These are phyloP conservation scores for Malania oleifera DNA, from an alignment of 164 flowering plant genomes.

Conservation along the genomic window DNA sequence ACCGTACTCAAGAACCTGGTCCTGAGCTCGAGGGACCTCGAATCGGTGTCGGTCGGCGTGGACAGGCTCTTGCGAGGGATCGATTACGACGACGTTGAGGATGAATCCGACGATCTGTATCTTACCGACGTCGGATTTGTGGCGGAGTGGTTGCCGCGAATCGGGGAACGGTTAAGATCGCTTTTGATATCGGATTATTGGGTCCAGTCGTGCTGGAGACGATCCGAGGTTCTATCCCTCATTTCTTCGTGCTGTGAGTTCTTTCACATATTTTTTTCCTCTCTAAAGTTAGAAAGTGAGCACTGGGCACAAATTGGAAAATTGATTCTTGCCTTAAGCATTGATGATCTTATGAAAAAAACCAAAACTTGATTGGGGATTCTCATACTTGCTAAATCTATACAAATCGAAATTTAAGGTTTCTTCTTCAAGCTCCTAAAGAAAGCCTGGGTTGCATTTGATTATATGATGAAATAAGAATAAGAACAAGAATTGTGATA, in stretches of 20 bases:
- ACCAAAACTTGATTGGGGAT: no score
- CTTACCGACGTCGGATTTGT: constrained; percentile 33
- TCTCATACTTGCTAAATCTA: no score
- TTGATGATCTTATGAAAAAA: no score
- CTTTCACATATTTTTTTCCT: no score
- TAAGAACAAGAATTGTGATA: no score
- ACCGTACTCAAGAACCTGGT: constrained; percentile 22
- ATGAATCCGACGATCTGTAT: constrained; percentile 43
- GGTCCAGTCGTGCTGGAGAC: constrained; percentile 52
- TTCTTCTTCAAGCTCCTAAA: no score
- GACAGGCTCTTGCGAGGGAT: constrained; percentile 20
- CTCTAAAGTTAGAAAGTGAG: no score
- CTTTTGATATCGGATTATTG: constrained; percentile 40
- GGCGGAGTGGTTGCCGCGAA: constrained; percentile 33
- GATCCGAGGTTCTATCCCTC: constrained; percentile 23
- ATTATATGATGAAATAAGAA: no score
- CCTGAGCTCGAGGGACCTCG: constrained; percentile 11
- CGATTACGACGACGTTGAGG: constrained; percentile 32
- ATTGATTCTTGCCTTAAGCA: no score
- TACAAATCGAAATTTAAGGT: no score
- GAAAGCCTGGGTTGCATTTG: no score
- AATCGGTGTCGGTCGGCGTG: constrained; percentile 31
- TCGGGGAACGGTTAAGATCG: constrained; percentile 21
- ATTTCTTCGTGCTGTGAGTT: constrained; percentile 40
- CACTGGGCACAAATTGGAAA: no score